Evolutionary conservation across 139 green algal species (phyloP).

Genomic region (Parachlorella kessleri): DNA sequence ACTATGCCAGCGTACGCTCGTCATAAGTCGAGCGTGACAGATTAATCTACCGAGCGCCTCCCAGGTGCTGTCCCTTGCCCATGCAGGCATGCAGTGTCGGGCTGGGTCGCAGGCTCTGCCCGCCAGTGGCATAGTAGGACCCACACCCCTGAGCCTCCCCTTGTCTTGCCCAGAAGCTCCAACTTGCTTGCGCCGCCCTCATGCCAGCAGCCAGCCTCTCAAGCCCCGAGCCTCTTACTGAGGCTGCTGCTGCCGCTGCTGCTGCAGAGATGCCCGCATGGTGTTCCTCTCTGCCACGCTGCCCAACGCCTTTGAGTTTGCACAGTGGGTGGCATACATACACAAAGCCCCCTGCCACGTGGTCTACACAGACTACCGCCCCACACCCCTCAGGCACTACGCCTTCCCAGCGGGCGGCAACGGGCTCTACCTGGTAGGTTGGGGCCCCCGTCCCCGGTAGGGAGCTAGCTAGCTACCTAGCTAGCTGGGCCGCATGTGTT

Average conservation of each 20-base stretch:
- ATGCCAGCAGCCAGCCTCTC: neutral
- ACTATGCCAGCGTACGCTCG: too few relatives aligned
- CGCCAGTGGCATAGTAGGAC: too few relatives aligned
- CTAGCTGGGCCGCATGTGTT: too few relatives aligned
- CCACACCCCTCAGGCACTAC: conserved; percentile 96
- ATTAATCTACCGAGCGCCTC: too few relatives aligned
- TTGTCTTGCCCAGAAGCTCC: neutral
- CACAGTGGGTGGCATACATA: conserved; percentile 85
- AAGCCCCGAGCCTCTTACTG: neutral
- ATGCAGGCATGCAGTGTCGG: too few relatives aligned
- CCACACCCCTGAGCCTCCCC: neutral
- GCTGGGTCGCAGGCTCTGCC: too few relatives aligned
- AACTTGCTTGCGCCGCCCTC: neutral
- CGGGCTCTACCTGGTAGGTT: conserved; percentile 83
- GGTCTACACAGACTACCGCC: conserved; percentile 95
- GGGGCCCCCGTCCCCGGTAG: too few relatives aligned
- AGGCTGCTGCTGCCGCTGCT: neutral
- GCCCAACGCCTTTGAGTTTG: conserved; percentile 95
- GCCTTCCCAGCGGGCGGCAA: conserved; percentile 76
- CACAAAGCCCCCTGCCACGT: conserved; percentile 93
- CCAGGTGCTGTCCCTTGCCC: too few relatives aligned
- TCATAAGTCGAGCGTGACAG: too few relatives aligned
- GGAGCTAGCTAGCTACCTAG: too few relatives aligned
- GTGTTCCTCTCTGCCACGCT: conserved; percentile 94
- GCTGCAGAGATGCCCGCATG: conserved; percentile 24